Base-by-base conservation (phyloP, 768 basidiomycete genomes). In the Favolaschia claudopus region DNA sequence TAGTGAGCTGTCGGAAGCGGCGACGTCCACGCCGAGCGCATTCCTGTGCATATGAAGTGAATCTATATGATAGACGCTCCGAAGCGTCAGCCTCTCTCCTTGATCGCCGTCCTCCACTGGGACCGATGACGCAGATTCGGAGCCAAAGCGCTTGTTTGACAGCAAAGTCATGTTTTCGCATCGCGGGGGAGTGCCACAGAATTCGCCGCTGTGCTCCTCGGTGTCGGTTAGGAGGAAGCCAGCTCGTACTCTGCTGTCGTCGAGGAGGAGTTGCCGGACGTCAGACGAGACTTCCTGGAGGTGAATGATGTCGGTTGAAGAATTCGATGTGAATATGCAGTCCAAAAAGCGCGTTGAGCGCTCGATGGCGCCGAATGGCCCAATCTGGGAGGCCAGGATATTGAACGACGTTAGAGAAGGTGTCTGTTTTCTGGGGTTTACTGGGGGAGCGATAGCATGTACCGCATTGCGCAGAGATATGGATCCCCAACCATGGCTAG, bases 401-500 rank as follows among this genome's bases (percentile, higher is more conserved):
- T 79, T 79, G 76, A 67, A 69, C 27, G 77, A 64, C 66, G 51
- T 69, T 68, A 75, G 75, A 60, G 76, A 72, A 66, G 75, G 58
- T 29, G 7, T 53, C 34, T 36, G 34, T 19, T n/a, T 36, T 10
- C 34, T n/a, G 34, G n/a, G 12, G 34, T 10, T n/a, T 10, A n/a
- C 25, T 5, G 5, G 5, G 7, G 31, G 9, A 5, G 29, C 19
- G 47, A 4, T 8, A 49, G 47, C 9, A 4, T 4, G 34, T 10
- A n/a, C 34, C 34, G 10, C 12, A n/a, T 36, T n/a, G 34, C 34
- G n/a, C n/a, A 36, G n/a, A n/a, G 34, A 36, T n/a, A 36, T n/a
- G 34, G n/a, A 10, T 10, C 12, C 34, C 34, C 34, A 36, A 10
- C 34, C 12, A 36, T 36, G 10, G 34, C 34, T 36, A n/a, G 34